Evolutionary conservation across 2,329 filamentous ascomycete species (phyloP).

Genomic region (Calonectria crousiana): DNA sequence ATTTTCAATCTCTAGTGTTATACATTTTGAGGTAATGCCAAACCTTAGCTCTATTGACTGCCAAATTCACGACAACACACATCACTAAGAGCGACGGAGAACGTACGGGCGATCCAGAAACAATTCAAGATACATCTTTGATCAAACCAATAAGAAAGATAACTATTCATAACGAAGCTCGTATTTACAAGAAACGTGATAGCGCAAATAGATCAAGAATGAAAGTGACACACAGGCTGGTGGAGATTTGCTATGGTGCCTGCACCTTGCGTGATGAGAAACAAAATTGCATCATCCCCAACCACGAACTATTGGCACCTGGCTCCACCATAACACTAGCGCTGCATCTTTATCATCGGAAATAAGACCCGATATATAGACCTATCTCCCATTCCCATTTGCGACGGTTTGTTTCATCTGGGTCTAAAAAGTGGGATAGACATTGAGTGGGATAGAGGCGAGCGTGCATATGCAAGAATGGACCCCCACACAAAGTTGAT

Average conservation of each 20-base stretch:
- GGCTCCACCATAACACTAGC: not conserved
- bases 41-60: too few species aligned
- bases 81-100: not conserved
- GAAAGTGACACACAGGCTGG: not conserved
- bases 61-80: too few species aligned
- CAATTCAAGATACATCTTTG: not conserved
- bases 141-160: not conserved
- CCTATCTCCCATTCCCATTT: not conserved
- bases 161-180: not conserved
- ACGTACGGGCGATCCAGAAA: not conserved
- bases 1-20: too few species aligned
- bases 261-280: not conserved
- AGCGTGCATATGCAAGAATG: not conserved
- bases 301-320: not conserved
- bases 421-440: not conserved
- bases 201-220: not conserved
- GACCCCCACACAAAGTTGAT: constrained; percentile 12
- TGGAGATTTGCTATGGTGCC: not conserved
- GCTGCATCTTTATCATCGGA: not conserved
- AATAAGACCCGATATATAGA: not conserved
- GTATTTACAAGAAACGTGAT: not conserved
- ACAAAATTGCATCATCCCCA: constrained; percentile 17
- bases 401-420: not conserved
- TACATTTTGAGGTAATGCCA: too few species aligned
- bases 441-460: not conserved